A percentile compares a stretch with the other conserved stretches of the same genome.
Evolutionary conservation across 768 basidiomycete species (phyloP).

Genomic region (Suillus subalutaceus): DNA sequence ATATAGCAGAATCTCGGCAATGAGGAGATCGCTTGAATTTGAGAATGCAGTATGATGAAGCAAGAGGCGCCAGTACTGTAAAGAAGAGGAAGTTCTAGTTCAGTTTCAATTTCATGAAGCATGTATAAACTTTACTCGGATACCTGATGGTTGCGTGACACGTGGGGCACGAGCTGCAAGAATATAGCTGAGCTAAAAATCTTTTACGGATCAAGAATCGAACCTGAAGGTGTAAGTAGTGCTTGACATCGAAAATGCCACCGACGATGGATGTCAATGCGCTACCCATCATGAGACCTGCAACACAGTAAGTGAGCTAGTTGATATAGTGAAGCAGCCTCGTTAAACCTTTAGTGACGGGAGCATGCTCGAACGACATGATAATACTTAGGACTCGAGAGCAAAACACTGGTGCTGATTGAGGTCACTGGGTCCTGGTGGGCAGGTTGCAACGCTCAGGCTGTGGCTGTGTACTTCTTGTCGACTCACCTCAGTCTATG

Average conservation of each 20-base stretch:
- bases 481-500: neutral
- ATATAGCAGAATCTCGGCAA: conserved; percentile 76
- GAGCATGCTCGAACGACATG: conserved; percentile 85
- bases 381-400: neutral
- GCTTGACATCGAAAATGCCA: conserved; percentile 84
- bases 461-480: neutral
- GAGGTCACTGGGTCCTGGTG: neutral
- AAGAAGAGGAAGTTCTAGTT: conserved; percentile 26
- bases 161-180: conserved; percentile 77
- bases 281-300: conserved; percentile 77
- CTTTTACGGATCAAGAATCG: conserved; percentile 21
- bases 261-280: conserved; percentile 74
- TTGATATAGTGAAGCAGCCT: neutral
- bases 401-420: neutral
- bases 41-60: conserved; percentile 76
- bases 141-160: conserved; percentile 91
- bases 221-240: conserved; percentile 86
- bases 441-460: neutral
- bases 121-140: conserved; percentile 11
- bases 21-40: conserved; percentile 84
- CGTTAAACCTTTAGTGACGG: conserved; percentile 77
- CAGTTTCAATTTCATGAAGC: conserved; percentile 32
- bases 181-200: conserved; percentile 11
- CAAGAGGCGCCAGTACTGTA: conserved; percentile 84
- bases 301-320: conserved; percentile 8